Base-by-base conservation (phyloP, 1,284 basidiomycete genomes). In the Ceratobasidium sp. region DNA sequence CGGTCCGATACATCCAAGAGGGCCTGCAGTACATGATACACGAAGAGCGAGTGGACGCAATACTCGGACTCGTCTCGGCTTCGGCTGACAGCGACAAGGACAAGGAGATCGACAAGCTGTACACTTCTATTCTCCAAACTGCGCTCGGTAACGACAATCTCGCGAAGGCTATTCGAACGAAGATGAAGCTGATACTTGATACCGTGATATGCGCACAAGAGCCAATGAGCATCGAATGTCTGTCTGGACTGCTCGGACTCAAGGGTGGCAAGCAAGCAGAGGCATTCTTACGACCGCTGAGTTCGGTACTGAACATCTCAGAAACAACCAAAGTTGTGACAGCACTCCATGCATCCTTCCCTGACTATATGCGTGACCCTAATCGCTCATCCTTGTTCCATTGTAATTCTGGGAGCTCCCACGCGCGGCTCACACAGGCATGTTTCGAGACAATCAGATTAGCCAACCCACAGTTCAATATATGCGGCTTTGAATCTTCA, bases 71-170 rank as follows among this genome's bases (percentile, higher is more conserved):
- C n/a, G n/a, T n/a, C n/a, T n/a, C n/a, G n/a, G 25, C 49, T 13
- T 27, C 49, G 12, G 22, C 55, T 8, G n/a, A n/a, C n/a, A 35
- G 31, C 20, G 38, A 57, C 13, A 57, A 5, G 13, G 17, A 20
- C 6, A n/a, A 29, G 38, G 25, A 1, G 12, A 5, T 57, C 20
- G 55, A 57, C n/a, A 17, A 34, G 13, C 38, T 57, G n/a, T 57
- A 57, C 15, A 17, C 10, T 17, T 27, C 38, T 4, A 57, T 57
- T 42, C 38, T 57, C 7, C 6, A 8, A 1, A 27, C 55, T 12
- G 55, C 35, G 35, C n/a, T 57, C 25, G 15, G n/a, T 15, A 34
- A 70, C 40, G n/a, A 27, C 17, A n/a, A 62, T 8, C 55, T 42
- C 1, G 31, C 12, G 35, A 35, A 54, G n/a, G 20, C 20, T 22